Percentiles rank a stretch among this genome's conserved stretches.
Conservation (phyloP, 2,329 filamentous ascomycete species). For the Arthroderma sp. region DNA sequence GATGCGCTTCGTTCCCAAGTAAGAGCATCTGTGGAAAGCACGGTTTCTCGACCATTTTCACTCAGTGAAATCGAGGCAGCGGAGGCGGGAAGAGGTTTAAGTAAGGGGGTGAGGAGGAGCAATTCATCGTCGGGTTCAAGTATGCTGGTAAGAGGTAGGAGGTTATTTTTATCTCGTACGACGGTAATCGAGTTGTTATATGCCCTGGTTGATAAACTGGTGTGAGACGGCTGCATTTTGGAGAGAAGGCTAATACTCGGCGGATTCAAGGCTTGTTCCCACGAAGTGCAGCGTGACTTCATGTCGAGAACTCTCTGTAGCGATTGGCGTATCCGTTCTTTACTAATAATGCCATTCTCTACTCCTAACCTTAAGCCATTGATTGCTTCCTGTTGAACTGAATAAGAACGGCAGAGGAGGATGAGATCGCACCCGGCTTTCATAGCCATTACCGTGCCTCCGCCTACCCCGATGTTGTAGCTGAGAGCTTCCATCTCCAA, state of each 20-base stretch:
- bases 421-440: constrained; percentile 91
- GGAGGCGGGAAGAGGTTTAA: constrained; percentile 85
- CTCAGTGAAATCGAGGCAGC: constrained; percentile 58
- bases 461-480: constrained; percentile 92
- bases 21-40: constrained; percentile 40
- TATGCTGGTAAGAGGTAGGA: constrained; percentile 69
- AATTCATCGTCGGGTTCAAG: constrained; percentile 77
- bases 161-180: constrained; percentile 72
- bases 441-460: constrained; percentile 93
- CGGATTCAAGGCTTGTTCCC: constrained; percentile 83
- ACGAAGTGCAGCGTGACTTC: constrained; percentile 76
- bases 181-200: constrained; percentile 92
- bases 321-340: constrained; percentile 66
- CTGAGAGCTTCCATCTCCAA: constrained; percentile 93
- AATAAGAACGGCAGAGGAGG: constrained; percentile 74
- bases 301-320: constrained; percentile 63
- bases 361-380: constrained; percentile 77
- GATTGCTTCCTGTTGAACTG: constrained; percentile 82
- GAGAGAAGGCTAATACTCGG: constrained; percentile 64
- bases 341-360: constrained; percentile 79
- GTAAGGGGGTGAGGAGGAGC: constrained; percentile 73
- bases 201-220: constrained; percentile 65
- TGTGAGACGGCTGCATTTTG: constrained; percentile 69
- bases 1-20: constrained; percentile 45
- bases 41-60: constrained; percentile 27